Base-by-base conservation (phyloP, 2,329 filamentous ascomycete genomes). In the Fusarium vanettenii region DNA sequence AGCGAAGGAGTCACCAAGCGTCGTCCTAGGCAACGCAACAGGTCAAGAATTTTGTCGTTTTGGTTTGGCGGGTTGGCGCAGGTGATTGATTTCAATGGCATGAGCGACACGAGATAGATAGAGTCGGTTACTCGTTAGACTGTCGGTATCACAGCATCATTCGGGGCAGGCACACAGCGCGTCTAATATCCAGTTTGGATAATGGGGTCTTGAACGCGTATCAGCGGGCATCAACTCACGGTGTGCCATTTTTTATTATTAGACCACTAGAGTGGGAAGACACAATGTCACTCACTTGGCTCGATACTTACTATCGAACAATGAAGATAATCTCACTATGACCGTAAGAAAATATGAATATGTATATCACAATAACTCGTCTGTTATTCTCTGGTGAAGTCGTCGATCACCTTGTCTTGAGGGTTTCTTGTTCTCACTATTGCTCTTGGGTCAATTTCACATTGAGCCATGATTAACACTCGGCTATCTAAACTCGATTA, bases 1-100 rank as follows among this genome's bases (percentile, higher is more conserved):
- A 80, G 48, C 76, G 81, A 35, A 80, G 67, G 52, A 74, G 76
- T 25, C 72, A 76, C 14, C 43, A 43, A 13, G 56, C 69, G 8
- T 70, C 74, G 4, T 70, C 71, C 27, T 74, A 31, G 27, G 27
- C 25, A 29, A 20, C 72, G 27, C 25, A 29, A 20, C 72, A 8
- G 66, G 11, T 5, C 14, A 33, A n/a, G 6, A 33, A 22, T 22
- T n/a, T 64, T 43, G 55, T 56, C 25, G 35, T 29, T 31, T 52
- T 56, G 33, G 35, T 56, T 56, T 18, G 13, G 27, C 20, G 29
- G 35, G 27, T 31, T 56, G 31, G 50, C 57, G 61, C 52, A 64
- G 35, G 43, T 59, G 59, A 29, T 64, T 59, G 59, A 39, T 64
- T 64, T 27, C n/a, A 33, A 31, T n/a, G 33, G n/a, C n/a, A 25